A percentile compares a stretch with the other conserved stretches of the same genome.
Conservation (phyloP, 768 basidiomycete genomes). For the Tylopilus sp. region DNA sequence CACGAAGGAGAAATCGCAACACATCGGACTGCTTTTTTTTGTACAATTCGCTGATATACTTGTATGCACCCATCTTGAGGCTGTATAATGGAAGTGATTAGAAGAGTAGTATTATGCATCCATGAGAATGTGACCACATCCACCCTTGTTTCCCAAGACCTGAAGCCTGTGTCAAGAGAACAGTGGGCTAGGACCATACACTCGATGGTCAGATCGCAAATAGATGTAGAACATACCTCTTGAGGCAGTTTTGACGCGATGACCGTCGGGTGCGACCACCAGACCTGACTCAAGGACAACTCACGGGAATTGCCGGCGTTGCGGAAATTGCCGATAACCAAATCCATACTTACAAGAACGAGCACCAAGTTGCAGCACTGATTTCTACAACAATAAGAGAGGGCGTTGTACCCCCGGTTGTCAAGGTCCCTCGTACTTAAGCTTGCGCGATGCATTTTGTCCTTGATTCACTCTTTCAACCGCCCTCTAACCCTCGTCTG, state of each 20-base stretch:
- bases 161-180: constrained; percentile 2
- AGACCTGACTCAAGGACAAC: constrained; percentile 3
- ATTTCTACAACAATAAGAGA: constrained; percentile 17
- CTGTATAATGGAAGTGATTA: constrained; percentile 22
- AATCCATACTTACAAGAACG: constrained; percentile 11
- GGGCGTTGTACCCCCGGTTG: constrained; percentile 13
- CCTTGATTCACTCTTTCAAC: neutral
- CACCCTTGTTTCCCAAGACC: constrained; percentile 18
- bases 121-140: constrained; percentile 15
- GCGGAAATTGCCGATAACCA: constrained; percentile 26
- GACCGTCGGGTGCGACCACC: constrained; percentile 1
- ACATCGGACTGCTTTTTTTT: constrained; percentile 99
- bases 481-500: neutral
- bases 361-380: neutral
- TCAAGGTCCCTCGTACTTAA: constrained; percentile 21
- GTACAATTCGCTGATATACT: constrained; percentile 96
- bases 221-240: constrained; percentile 27
- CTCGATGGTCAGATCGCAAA: neutral
- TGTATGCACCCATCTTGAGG: constrained; percentile 87
- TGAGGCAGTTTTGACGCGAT: constrained; percentile 22
- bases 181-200: neutral
- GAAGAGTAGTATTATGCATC: constrained; percentile 15
- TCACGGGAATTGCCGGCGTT: constrained; percentile 19
- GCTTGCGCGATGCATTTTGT: neutral
- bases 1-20: constrained; percentile 95